A percentile compares a stretch with the other conserved stretches of the same genome.
Conservation (phyloP, 1,284 basidiomycete genomes). For the Moesziomyces antarcticus region DNA sequence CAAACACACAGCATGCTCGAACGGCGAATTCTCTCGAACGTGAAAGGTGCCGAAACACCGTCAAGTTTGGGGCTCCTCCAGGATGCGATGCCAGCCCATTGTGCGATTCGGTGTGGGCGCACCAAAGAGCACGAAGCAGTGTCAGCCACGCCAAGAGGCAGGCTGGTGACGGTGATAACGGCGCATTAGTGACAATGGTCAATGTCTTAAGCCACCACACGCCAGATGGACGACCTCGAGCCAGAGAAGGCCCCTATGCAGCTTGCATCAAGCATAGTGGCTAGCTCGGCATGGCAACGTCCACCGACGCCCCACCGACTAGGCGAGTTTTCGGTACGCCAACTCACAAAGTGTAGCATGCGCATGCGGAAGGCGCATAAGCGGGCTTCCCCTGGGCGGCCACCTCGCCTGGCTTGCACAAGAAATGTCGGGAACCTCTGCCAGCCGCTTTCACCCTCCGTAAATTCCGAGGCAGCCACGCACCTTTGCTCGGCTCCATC, state of each 20-base stretch:
- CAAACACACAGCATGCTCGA: no score
- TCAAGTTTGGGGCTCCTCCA: no score
- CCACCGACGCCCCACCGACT: neutral
- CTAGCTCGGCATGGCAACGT: neutral
- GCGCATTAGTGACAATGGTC: no score
- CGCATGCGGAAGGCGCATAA: neutral
- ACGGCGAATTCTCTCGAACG: no score
- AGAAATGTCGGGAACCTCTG: neutral
- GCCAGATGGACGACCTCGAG: no score
- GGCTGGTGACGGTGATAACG: no score
- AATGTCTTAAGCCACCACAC: neutral
- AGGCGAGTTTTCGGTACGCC: neutral
- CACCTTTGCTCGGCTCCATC: neutral
- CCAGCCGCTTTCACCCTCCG: neutral
- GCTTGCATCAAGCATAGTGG: neutral
- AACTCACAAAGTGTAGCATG: neutral
- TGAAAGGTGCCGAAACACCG: no score
- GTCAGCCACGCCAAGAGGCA: neutral
- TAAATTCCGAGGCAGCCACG: neutral
- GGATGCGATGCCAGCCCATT: no score
- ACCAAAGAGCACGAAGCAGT: neutral
- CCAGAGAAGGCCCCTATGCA: neutral
- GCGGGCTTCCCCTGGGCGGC: no score
- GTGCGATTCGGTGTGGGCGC: no score
- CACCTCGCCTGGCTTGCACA: neutral